Evolutionary conservation across 2,329 filamentous ascomycete genomes (phyloP), one percentile per base, ranked within the genome.

Genomic region (Colletotrichum sp.): DNA sequence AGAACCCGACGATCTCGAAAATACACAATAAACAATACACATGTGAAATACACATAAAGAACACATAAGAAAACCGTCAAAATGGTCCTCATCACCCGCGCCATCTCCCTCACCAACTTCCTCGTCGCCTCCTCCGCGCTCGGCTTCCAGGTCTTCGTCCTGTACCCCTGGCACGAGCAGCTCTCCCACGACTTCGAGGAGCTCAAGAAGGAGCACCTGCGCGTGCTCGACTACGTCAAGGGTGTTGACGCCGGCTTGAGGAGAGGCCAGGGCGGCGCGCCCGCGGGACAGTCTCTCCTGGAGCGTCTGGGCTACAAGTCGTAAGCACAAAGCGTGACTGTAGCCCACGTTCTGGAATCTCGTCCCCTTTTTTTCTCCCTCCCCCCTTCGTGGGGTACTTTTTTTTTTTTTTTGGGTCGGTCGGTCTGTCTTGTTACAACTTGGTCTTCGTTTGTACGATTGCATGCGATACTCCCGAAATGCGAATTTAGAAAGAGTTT

Each of bases 121-220:
- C 81, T 89, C 78, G 91, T 94, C 76, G 93, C 92, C 69, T 89
- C 88, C 34, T 93, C 92, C 6, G 93, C 93, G 0, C 87, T 94
- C 39, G 87, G 86, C 44, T 94, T 94, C 82, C 92, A 94, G 83
- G 91, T 94, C 66, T 92, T 91, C 79, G 93, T 94, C 52, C 86
- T 94, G 13, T 94, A 94, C 82, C 93, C 93, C 2, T 94, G 92
- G 92, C 92, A 94, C 83, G 89, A 93, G 80, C 87, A 93, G 80
- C 85, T 94, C 8, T 91, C 93, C 77, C 87, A 89, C 24, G 90
- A 91, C 76, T 93, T 94, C 80, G 86, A 90, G 71, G 84, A 87
- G 13, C 84, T 93, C 28, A 92, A 90, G 80, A 87, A 87, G 72
- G 92, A 93, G 78, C 91, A 93, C 78, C 79, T 88, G 18, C 82